phyloP scores from a whole-genome alignment of 805 yeast genomes.

The Saccharomyces cerevisiae region DNA sequence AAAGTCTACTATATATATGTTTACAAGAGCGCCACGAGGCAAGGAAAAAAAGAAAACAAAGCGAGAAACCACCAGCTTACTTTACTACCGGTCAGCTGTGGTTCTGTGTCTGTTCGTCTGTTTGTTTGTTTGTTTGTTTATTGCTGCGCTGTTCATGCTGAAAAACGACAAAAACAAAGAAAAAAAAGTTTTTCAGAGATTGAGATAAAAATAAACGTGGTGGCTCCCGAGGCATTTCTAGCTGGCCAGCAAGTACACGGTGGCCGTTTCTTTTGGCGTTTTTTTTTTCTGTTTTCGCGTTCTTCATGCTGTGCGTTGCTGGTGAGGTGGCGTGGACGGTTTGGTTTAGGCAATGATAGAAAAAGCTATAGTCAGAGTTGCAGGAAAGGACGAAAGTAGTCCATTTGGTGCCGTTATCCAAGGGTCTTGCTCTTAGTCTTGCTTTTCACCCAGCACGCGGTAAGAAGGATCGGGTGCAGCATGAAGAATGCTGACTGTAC shows the following conservation, averaged over 20 bases:
- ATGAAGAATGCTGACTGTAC: not conserved
- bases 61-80: not conserved
- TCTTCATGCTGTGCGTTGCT: not conserved
- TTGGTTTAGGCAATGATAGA: not conserved
- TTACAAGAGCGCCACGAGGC: not conserved
- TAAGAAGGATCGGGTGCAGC: not conserved
- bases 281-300: not conserved
- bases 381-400: not conserved
- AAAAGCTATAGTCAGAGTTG: not conserved
- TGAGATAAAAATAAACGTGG: not conserved
- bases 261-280: not conserved
- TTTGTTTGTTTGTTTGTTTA: not conserved
- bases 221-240: not conserved
- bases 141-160: not conserved
- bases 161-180: not conserved
- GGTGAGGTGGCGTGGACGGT: not conserved
- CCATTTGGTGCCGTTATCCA: not conserved
- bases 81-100: not conserved
- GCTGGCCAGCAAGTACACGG: not conserved
- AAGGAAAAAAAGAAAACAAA: not conserved
- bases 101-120: not conserved
- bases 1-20: constrained; percentile 1
- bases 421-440: not conserved
- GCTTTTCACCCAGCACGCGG: not conserved
- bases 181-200: not conserved